Conservation (phyloP, 2,329 filamentous ascomycete species). For the Penicillium sp. region DNA sequence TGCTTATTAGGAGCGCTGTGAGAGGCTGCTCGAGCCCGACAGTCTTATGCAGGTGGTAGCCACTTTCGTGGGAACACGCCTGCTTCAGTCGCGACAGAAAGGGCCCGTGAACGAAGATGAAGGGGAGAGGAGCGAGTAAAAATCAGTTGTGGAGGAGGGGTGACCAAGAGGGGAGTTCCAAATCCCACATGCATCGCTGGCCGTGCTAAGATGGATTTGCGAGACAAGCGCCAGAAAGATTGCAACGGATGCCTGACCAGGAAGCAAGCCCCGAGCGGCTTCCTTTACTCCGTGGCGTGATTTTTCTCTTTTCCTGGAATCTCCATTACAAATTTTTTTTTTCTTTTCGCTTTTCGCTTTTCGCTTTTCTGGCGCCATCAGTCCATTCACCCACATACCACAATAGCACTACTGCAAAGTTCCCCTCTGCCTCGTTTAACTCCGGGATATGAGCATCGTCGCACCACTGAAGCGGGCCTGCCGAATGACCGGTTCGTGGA, state of each 20-base stretch:
- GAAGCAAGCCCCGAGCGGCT: constrained; percentile 8
- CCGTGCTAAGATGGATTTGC: too few species aligned
- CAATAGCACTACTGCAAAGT: too few species aligned
- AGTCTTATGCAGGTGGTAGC: constrained; percentile 15
- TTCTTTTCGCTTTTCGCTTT: too few species aligned
- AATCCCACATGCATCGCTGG: too few species aligned
- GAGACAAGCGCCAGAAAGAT: constrained; percentile 19
- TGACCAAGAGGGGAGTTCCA: not conserved
- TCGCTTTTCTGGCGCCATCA: too few species aligned
- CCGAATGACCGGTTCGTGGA: constrained; percentile 3
- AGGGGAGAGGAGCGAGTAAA: constrained; percentile 3
- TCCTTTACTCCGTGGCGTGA: too few species aligned
- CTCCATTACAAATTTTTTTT: too few species aligned
- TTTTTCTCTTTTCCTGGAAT: too few species aligned
- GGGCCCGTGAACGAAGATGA: constrained; percentile 8
- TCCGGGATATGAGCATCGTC: too few species aligned
- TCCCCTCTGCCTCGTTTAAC: too few species aligned
- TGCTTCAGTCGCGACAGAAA: constrained; percentile 9
- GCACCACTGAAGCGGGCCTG: constrained; percentile 5
- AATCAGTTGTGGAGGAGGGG: constrained; percentile 4
- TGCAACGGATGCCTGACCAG: not conserved
- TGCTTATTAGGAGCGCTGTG: constrained; percentile 19
- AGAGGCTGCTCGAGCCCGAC: constrained; percentile 15
- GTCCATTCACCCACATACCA: too few species aligned
- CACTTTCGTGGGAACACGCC: constrained; percentile 7